Evolutionary conservation across 306 rosid species (phyloP).

Genomic region (Cucurbita ficifolia): DNA sequence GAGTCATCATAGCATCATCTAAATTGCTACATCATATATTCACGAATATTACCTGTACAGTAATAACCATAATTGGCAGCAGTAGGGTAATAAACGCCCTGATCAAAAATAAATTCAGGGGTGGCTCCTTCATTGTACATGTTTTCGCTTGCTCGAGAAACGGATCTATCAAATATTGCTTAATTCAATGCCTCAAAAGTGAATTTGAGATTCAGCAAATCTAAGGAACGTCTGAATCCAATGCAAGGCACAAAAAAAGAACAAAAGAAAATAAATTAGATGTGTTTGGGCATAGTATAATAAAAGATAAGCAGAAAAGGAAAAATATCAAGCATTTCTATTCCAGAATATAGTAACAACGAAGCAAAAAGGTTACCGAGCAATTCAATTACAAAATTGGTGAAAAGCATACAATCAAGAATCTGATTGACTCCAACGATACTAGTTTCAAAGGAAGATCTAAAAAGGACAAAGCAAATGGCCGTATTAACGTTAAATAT

Average conservation of each 20-base stretch:
- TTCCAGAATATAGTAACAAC: not conserved
- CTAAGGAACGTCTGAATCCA: slow-evolving; percentile 4
- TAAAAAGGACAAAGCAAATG: not conserved
- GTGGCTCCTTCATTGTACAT: slow-evolving; percentile 61
- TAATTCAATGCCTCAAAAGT: slow-evolving; percentile 47
- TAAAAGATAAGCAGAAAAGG: not conserved
- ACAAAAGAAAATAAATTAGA: not conserved
- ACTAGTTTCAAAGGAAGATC: not conserved
- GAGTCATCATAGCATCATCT: slow-evolving; percentile 5
- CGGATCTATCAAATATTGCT: slow-evolving; percentile 39
- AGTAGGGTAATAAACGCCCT: slow-evolving; percentile 71
- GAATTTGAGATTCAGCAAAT: slow-evolving; percentile 9
- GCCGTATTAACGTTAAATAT: not conserved
- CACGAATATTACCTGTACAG: slow-evolving; percentile 53
- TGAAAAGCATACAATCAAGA: not conserved
- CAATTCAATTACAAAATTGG: not conserved
- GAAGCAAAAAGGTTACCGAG: not conserved
- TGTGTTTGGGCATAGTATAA: not conserved
- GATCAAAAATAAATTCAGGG: slow-evolving; percentile 74
- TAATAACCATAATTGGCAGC: slow-evolving; percentile 86
- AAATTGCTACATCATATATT: not conserved
- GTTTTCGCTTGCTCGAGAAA: slow-evolving; percentile 44
- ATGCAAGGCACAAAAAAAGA: not conserved
- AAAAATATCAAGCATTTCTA: not conserved
- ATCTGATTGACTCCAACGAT: not conserved